Evolutionary conservation across 805 yeast genomes (phyloP).

Genomic region (Spathaspora boniae): DNA sequence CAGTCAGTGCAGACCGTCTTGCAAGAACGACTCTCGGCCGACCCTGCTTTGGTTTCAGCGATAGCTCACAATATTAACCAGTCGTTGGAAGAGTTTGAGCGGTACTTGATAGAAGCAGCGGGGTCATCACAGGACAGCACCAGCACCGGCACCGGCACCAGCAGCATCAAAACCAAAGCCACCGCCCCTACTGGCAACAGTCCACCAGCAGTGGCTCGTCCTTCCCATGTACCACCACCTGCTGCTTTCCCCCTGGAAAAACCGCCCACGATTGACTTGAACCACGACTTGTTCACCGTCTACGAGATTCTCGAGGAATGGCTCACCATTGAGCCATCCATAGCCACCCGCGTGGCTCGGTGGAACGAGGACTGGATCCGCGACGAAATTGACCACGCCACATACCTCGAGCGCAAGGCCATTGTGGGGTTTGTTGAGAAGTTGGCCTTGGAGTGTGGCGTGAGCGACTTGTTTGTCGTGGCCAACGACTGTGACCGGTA

Average conservation of each 20-base stretch:
- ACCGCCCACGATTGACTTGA: constrained; percentile 11
- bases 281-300: constrained; percentile 11
- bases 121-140: no score
- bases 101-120: constrained; percentile 3
- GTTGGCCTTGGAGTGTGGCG: constrained; percentile 10
- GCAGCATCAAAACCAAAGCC: constrained; percentile 1
- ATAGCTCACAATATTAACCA: constrained; percentile 4
- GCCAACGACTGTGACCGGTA: constrained; percentile 13
- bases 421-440: constrained; percentile 13
- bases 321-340: constrained; percentile 9
- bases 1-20: constrained; percentile 1
- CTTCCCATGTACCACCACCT: not conserved
- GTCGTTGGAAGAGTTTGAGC: constrained; percentile 5
- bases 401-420: constrained; percentile 10
- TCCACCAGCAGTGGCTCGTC: not conserved
- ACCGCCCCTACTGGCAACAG: constrained; percentile 4
- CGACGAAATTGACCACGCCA: constrained; percentile 13
- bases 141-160: no score
- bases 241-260: not conserved
- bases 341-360: constrained; percentile 6
- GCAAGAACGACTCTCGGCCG: constrained; percentile 2
- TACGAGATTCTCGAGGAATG: constrained; percentile 15
- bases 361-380: constrained; percentile 13
- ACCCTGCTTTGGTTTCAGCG: constrained; percentile 4
- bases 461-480: constrained; percentile 8